Conservation (phyloP, 2,329 filamentous ascomycete species). For the Pseudogymnoascus sp. region DNA sequence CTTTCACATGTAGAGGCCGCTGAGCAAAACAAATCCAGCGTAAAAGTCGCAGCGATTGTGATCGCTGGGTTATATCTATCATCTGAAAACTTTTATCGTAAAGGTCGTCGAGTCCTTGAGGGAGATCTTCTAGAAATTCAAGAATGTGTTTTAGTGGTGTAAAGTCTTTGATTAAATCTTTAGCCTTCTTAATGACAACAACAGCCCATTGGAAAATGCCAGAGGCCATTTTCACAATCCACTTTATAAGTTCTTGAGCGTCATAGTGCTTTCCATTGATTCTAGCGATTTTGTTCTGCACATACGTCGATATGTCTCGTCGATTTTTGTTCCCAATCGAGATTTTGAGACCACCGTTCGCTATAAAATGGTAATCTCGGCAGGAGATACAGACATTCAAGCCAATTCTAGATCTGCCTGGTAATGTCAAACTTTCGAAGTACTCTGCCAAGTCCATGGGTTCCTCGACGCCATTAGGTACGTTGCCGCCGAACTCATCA, state of each 20-base stretch:
- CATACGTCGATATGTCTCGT: constrained; percentile 26
- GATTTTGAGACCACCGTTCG: constrained; percentile 20
- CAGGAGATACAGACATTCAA: not conserved
- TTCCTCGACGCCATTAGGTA: not conserved
- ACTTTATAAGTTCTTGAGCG: not conserved
- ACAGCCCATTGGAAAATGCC: constrained; percentile 32
- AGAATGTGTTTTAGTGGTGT: too few relatives aligned
- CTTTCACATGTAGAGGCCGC: too few relatives aligned
- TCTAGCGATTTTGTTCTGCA: constrained; percentile 20
- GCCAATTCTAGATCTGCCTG: not conserved
- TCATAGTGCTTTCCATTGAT: too few relatives aligned
- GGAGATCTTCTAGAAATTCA: too few relatives aligned
- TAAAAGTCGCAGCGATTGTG: too few relatives aligned
- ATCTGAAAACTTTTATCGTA: not conserved
- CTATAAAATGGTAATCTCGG: not conserved
- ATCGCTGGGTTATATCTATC: too few relatives aligned
- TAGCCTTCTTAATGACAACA: constrained; percentile 20
- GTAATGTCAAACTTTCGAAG: not conserved
- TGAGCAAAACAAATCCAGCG: too few relatives aligned
- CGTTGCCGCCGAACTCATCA: constrained; percentile 25
- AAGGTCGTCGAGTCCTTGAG: not conserved
- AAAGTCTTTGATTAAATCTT: too few relatives aligned
- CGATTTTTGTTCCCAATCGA: constrained; percentile 26
- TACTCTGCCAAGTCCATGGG: not conserved
- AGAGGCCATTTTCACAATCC: constrained; percentile 22